phyloP scores from a whole-genome alignment of 2,329 filamentous ascomycete genomes.

The Nemania sp. region DNA sequence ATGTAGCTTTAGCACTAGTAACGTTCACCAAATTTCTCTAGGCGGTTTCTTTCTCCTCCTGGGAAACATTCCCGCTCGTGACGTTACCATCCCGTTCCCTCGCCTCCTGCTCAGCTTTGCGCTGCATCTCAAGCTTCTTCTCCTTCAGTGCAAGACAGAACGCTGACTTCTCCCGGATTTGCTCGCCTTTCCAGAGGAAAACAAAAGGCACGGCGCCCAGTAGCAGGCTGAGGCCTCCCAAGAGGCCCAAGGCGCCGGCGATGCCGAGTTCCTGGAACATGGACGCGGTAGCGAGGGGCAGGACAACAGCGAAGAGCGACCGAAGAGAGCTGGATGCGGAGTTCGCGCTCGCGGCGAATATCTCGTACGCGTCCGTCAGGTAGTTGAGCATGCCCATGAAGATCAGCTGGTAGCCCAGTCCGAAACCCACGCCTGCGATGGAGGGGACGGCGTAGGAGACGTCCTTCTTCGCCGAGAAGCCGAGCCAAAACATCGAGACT shows the following conservation, averaged over 20 bases:
- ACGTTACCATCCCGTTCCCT: background rate
- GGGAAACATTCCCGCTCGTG: background rate
- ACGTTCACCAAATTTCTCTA: background rate
- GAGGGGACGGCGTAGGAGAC: conserved; percentile 60
- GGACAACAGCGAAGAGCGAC: conserved; percentile 55
- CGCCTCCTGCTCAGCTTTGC: conserved; percentile 43
- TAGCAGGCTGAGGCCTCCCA: conserved; percentile 53
- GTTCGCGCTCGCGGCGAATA: conserved; percentile 62
- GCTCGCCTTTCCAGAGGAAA: conserved; percentile 58
- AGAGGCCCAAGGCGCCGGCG: conserved; percentile 54
- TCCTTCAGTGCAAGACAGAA: conserved; percentile 65
- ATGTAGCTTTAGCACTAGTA: background rate
- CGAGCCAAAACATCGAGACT: conserved; percentile 62
- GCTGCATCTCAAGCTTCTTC: conserved; percentile 52
- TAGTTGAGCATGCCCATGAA: conserved; percentile 67
- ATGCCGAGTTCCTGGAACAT: conserved; percentile 55
- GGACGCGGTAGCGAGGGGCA: conserved; percentile 58
- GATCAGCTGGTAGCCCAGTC: conserved; percentile 63
- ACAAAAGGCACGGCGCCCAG: conserved; percentile 57
- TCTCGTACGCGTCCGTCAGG: conserved; percentile 58
- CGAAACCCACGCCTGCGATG: conserved; percentile 63
- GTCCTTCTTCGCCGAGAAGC: conserved; percentile 55
- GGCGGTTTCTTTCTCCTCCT: conserved; percentile 7
- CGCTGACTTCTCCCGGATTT: conserved; percentile 58
- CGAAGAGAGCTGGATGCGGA: conserved; percentile 54